These are phyloP conservation scores for Chaetomiaceae sp. DNA, from an alignment of 2,329 filamentous ascomycete species.

Conservation along the genomic window DNA sequence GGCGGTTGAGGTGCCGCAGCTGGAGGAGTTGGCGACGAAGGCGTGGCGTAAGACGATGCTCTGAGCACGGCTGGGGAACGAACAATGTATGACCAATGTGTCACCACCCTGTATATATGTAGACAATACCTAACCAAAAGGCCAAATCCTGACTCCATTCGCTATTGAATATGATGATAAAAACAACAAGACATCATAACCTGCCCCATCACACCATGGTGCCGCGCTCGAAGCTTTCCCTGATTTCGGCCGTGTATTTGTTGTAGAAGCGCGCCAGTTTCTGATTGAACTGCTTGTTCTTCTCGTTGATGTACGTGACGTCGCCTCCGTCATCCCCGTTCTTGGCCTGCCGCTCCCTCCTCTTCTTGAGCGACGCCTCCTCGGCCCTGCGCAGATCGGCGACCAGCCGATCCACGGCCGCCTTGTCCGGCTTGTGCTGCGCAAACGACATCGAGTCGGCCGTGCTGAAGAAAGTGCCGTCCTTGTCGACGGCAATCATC, in stretches of 20 bases:
- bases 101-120: constrained; percentile 18
- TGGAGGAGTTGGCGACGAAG: constrained; percentile 73
- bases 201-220: constrained; percentile 72
- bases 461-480: constrained; percentile 85
- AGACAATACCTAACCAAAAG: constrained; percentile 29
- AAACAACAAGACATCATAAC: background rate
- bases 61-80: constrained; percentile 35
- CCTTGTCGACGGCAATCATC: constrained; percentile 85
- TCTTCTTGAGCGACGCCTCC: constrained; percentile 77
- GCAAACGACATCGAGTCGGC: constrained; percentile 75
- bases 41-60: constrained; percentile 90
- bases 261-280: constrained; percentile 95
- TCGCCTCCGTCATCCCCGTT: constrained; percentile 75
- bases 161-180: constrained; percentile 1
- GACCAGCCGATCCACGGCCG: constrained; percentile 81
- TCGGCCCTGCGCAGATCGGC: constrained; percentile 83
- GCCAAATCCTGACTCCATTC: constrained; percentile 15
- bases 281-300: constrained; percentile 99
- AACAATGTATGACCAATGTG: constrained; percentile 8
- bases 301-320: constrained; percentile 98
- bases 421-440: constrained; percentile 80
- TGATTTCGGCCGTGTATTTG: constrained; percentile 94
- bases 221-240: constrained; percentile 94
- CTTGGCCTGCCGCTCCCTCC: constrained; percentile 68
- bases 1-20: constrained; percentile 68